These are phyloP conservation scores for Rhodosporidiobolus sp. DNA, from an alignment of 768 basidiomycete species.

Conservation along the genomic window DNA sequence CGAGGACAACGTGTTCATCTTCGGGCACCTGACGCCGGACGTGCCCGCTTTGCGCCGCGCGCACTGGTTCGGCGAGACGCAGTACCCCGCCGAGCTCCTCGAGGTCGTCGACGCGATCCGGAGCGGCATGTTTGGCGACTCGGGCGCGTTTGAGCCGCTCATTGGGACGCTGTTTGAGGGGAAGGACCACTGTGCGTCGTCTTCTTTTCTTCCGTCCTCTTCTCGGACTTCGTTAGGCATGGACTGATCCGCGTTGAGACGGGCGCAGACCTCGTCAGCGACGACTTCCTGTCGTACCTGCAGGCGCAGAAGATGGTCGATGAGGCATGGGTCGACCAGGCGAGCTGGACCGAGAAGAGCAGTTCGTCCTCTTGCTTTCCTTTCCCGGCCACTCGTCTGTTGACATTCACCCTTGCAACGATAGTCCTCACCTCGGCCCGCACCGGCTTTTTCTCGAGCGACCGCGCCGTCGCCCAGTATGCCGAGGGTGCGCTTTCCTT, in stretches of 20 bases:
- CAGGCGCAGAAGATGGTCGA: constrained; percentile 80
- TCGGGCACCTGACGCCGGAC: constrained; percentile 68
- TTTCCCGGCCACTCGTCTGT: background rate
- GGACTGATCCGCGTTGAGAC: constrained; percentile 49
- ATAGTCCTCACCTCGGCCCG: constrained; percentile 48
- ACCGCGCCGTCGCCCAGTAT: constrained; percentile 86
- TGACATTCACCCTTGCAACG: background rate
- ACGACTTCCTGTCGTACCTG: constrained; percentile 88
- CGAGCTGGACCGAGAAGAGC: constrained; percentile 88
- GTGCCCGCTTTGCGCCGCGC: constrained; percentile 83
- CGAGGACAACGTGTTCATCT: constrained; percentile 65
- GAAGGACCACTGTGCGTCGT: constrained; percentile 43
- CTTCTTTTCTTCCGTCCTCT: constrained; percentile 52
- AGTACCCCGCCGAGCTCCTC: constrained; percentile 73
- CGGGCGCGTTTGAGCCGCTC: constrained; percentile 64
- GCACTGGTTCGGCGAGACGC: constrained; percentile 75
- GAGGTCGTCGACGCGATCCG: constrained; percentile 73
- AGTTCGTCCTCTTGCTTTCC: constrained; percentile 64
- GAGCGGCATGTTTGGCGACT: constrained; percentile 74
- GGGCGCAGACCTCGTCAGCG: constrained; percentile 62
- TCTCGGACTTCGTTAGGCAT: constrained; percentile 55
- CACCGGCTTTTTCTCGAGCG: constrained; percentile 98
- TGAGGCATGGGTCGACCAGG: constrained; percentile 74
- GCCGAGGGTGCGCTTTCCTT: constrained; percentile 57
- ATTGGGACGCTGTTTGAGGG: constrained; percentile 41